These are phyloP conservation scores for Vigna reflexopilosa DNA, from an alignment of 306 rosid genomes.

Conservation along the genomic window DNA sequence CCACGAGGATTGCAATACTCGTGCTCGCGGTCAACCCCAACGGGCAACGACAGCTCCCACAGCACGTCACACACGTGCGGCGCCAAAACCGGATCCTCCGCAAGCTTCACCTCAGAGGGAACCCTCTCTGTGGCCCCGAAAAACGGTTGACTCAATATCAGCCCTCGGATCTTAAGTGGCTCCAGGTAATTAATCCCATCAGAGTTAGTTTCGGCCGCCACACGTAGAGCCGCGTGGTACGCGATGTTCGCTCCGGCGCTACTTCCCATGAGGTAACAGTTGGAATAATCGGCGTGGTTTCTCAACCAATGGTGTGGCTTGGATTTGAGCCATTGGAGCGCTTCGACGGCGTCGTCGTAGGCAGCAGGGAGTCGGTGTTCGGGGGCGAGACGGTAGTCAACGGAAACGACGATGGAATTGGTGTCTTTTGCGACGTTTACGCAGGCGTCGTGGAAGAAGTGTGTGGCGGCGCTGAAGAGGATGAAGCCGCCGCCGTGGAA, in stretches of 20 bases:
- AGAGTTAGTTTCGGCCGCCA: constrained; percentile 2
- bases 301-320: constrained; percentile 50
- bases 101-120: constrained; percentile 48
- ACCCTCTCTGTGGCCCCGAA: constrained; percentile 57
- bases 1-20: constrained; percentile 54
- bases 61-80: constrained; percentile 44
- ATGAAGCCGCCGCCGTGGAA: constrained; percentile 71
- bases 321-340: constrained; percentile 56
- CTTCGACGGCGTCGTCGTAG: constrained; percentile 60
- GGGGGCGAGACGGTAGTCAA: constrained; percentile 61
- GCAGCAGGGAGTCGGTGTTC: constrained; percentile 60
- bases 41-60: constrained; percentile 59
- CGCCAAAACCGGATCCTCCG: constrained; percentile 33
- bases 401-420: constrained; percentile 50
- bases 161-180: constrained; percentile 52
- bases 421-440: constrained; percentile 44
- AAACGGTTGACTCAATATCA: constrained; percentile 56
- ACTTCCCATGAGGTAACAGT: constrained; percentile 58
- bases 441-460: constrained; percentile 42
- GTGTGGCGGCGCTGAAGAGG: constrained; percentile 50
- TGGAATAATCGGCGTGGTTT: constrained; percentile 49
- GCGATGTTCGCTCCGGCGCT: constrained; percentile 66
- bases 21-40: constrained; percentile 58
- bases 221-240: constrained; percentile 50
- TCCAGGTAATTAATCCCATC: neutral